Conservation (phyloP, 768 basidiomycete genomes). For the Zangia roseola region DNA sequence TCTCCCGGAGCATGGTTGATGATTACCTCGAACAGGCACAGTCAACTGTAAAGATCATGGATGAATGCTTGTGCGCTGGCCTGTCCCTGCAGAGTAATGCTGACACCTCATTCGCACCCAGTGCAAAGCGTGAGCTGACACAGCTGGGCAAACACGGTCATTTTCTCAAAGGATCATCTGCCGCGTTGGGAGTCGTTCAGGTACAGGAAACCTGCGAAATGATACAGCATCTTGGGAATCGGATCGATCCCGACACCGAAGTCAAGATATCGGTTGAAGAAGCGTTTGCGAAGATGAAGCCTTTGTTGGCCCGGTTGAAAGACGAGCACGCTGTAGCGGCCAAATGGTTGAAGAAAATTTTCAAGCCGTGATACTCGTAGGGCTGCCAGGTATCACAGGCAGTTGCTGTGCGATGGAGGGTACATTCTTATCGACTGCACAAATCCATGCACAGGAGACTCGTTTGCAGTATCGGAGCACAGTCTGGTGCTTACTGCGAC, state of each 20-base stretch:
- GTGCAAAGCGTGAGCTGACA: conserved; percentile 55
- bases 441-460: conserved; percentile 9
- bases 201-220: conserved; percentile 86
- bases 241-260: conserved; percentile 48
- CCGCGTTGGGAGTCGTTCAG: conserved; percentile 80
- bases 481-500: conserved; percentile 18
- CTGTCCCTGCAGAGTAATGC: conserved; percentile 9
- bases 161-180: conserved; percentile 96
- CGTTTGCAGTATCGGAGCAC: conserved; percentile 15
- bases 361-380: conserved; percentile 3
- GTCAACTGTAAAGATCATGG: conserved; percentile 76
- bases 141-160: conserved; percentile 79
- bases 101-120: conserved; percentile 31
- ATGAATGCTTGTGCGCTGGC: conserved; percentile 68
- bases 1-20: conserved; percentile 73
- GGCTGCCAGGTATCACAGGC: conserved; percentile 2
- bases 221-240: conserved; percentile 84
- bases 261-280: conserved; percentile 45
- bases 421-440: conserved; percentile 5
- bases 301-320: conserved; percentile 57
- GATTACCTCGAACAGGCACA: conserved; percentile 83
- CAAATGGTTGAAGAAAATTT: conserved; percentile 55
- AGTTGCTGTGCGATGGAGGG: conserved; percentile 14
- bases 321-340: conserved; percentile 70
- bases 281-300: conserved; percentile 57